Conservation (phyloP, 805 yeast species). For the Wickerhamiella sergipiensis region DNA sequence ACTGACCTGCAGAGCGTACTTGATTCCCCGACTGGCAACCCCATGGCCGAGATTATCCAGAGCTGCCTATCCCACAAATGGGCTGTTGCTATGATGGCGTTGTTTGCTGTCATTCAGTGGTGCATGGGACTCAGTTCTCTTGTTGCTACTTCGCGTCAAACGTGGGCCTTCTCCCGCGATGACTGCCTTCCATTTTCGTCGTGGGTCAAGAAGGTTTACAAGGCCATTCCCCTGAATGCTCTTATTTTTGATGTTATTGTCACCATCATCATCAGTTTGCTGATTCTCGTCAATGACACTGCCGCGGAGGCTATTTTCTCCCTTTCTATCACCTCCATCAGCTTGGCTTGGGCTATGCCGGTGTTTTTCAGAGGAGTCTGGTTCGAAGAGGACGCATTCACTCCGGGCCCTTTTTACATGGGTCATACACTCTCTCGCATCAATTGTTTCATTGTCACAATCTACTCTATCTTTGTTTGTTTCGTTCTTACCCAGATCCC, state of each 20-base stretch:
- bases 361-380: slow-evolving; percentile 40
- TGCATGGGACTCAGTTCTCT: slow-evolving; percentile 25
- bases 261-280: slow-evolving; percentile 39
- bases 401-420: slow-evolving; percentile 47
- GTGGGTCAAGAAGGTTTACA: slow-evolving; percentile 28
- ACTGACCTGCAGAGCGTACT: slow-evolving; percentile 6
- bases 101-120: slow-evolving; percentile 12
- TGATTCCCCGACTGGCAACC: slow-evolving; percentile 28
- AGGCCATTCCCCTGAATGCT: slow-evolving; percentile 49
- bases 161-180: slow-evolving; percentile 59
- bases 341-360: slow-evolving; percentile 53
- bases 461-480: slow-evolving; percentile 34
- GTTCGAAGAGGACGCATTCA: slow-evolving; percentile 36
- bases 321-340: slow-evolving; percentile 51
- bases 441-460: slow-evolving; percentile 31
- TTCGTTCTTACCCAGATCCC: slow-evolving; percentile 36
- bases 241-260: slow-evolving; percentile 37
- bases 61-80: slow-evolving; percentile 8
- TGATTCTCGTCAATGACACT: slow-evolving; percentile 46
- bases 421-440: slow-evolving; percentile 35
- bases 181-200: slow-evolving; percentile 48
- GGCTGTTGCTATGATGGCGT: slow-evolving; percentile 12
- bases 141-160: slow-evolving; percentile 55
- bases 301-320: slow-evolving; percentile 57
- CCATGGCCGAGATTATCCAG: slow-evolving; percentile 14